These are phyloP conservation scores for Aspergillus vadensis DNA, from an alignment of 2,329 filamentous ascomycete genomes.

Conservation along the genomic window DNA sequence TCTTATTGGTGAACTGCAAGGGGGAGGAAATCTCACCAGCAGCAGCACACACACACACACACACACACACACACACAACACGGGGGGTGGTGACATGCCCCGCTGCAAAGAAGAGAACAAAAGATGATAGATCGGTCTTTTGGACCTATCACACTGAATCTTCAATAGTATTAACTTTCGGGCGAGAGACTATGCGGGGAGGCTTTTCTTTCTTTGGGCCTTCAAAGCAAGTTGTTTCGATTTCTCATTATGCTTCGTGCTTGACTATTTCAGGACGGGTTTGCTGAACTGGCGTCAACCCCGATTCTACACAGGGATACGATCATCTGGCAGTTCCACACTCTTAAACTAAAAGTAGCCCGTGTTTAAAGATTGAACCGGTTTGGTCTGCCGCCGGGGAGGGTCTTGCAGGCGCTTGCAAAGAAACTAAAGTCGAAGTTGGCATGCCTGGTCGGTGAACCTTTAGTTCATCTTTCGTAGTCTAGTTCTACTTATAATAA, in stretches of 20 bases:
- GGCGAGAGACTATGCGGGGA: neutral
- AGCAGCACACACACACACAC: neutral
- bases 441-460: neutral
- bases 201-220: neutral
- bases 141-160: constrained; percentile 1
- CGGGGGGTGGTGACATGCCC: neutral
- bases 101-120: neutral
- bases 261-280: too few species aligned
- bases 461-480: too few species aligned
- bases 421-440: neutral
- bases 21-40: neutral
- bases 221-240: neutral
- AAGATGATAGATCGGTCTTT: neutral
- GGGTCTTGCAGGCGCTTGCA: neutral
- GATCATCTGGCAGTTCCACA: neutral
- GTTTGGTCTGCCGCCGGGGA: constrained; percentile 4
- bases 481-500: neutral
- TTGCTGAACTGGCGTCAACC: too few species aligned
- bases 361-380: neutral
- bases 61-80: too few species aligned
- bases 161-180: neutral
- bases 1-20: neutral
- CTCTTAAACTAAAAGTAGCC: neutral
- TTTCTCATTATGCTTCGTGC: too few species aligned
- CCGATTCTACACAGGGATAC: neutral